A percentile compares a stretch with the other conserved stretches of the same genome.
These are phyloP conservation scores for Letharia lupina DNA, from an alignment of 495 filamentous ascomycete genomes.

Conservation along the genomic window DNA sequence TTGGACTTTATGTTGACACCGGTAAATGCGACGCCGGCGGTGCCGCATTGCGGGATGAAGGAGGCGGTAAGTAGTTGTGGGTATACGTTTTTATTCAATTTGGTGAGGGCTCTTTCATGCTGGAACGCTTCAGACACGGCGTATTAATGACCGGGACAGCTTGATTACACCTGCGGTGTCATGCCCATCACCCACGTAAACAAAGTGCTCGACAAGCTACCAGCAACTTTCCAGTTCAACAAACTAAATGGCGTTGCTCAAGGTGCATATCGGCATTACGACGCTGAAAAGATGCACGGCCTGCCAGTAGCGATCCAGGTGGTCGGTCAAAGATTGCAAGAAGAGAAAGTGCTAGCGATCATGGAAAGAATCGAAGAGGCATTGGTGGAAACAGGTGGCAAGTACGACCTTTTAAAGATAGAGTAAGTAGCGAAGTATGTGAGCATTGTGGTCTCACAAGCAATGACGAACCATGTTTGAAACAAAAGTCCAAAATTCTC, in stretches of 20 bases:
- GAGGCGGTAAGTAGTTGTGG: constrained; percentile 82
- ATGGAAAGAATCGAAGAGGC: constrained; percentile 74
- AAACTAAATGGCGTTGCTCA: constrained; percentile 66
- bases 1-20: constrained; percentile 74
- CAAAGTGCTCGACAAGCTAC: constrained; percentile 54
- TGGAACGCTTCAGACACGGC: not conserved
- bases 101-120: constrained; percentile 39
- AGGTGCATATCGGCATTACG: constrained; percentile 83
- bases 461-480: not conserved
- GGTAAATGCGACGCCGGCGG: constrained; percentile 84
- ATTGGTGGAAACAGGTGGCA: constrained; percentile 51
- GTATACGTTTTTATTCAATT: constrained; percentile 93
- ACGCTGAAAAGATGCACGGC: constrained; percentile 74
- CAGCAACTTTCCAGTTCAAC: constrained; percentile 47
- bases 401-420: constrained; percentile 58
- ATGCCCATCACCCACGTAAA: constrained; percentile 84
- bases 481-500: not conserved
- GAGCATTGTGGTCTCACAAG: not conserved
- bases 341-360: constrained; percentile 83
- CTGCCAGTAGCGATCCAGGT: constrained; percentile 83
- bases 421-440: constrained; percentile 25
- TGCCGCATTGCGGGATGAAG: constrained; percentile 81
- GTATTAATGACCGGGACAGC: constrained; percentile 29
- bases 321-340: constrained; percentile 73
- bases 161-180: constrained; percentile 83